Evolutionary conservation across 2,329 filamentous ascomycete species (phyloP).

Genomic region (Blastomyces gilchristii): DNA sequence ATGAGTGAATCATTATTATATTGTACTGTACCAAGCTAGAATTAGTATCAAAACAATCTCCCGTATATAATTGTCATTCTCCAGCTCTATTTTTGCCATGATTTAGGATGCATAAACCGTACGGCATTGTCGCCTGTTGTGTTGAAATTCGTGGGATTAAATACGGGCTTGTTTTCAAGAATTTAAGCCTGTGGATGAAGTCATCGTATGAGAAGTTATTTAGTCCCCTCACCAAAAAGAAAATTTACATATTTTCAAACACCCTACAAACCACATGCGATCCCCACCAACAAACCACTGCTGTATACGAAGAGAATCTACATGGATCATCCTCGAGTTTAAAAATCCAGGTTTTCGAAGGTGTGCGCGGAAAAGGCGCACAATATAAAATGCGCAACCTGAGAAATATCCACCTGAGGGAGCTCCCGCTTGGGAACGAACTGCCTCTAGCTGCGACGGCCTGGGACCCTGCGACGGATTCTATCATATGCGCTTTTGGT

Average conservation of each 20-base stretch:
- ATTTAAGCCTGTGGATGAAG: constrained; percentile 32
- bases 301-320: neutral
- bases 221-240: neutral
- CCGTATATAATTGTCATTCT: neutral
- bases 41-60: constrained; percentile 8
- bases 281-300: constrained; percentile 7
- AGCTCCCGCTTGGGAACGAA: constrained; percentile 46
- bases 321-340: constrained; percentile 1
- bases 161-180: constrained; percentile 15
- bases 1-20: neutral
- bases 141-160: neutral
- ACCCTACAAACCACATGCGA: neutral
- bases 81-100: neutral
- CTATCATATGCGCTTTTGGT: constrained; percentile 73
- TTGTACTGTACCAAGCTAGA: constrained; percentile 29
- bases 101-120: neutral
- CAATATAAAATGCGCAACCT: constrained; percentile 67
- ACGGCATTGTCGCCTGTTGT: neutral
- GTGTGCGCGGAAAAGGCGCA: neutral
- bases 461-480: constrained; percentile 74
- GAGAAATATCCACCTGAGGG: constrained; percentile 61
- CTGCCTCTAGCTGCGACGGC: constrained; percentile 63
- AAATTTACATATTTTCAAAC: constrained; percentile 16
- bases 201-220: constrained; percentile 28
- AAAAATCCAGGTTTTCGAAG: neutral